Conservation (phyloP, 768 basidiomycete species). For the Russula brevipes region DNA sequence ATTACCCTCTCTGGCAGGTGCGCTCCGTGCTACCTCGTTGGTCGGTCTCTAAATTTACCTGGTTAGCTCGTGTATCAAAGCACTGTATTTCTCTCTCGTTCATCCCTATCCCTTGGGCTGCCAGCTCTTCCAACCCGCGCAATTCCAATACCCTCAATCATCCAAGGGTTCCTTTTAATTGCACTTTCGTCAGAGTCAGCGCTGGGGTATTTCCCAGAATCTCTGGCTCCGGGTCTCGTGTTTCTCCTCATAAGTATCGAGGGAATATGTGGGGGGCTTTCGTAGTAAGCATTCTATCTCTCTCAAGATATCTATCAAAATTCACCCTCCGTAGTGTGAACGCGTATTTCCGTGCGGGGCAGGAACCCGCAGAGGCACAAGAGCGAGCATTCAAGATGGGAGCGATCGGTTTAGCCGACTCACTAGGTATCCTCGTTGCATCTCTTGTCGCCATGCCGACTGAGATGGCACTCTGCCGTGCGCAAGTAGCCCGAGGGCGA, state of each 20-base stretch:
- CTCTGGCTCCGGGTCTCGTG: slow-evolving; percentile 49
- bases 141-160: slow-evolving; percentile 68
- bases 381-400: slow-evolving; percentile 89
- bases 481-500: slow-evolving; percentile 67
- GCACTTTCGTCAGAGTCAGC: slow-evolving; percentile 62
- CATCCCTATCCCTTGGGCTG: slow-evolving; percentile 79
- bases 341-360: slow-evolving; percentile 78
- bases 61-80: slow-evolving; percentile 77
- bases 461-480: slow-evolving; percentile 70
- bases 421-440: slow-evolving; percentile 60
- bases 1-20: slow-evolving; percentile 94
- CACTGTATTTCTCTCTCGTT: slow-evolving; percentile 90
- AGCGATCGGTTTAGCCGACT: slow-evolving; percentile 82
- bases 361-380: slow-evolving; percentile 57
- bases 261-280: slow-evolving; percentile 88
- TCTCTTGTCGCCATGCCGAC: slow-evolving; percentile 65
- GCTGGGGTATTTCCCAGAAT: slow-evolving; percentile 54
- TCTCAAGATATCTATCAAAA: slow-evolving; percentile 2
- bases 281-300: slow-evolving; percentile 60
- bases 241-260: slow-evolving; percentile 80
- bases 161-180: slow-evolving; percentile 65
- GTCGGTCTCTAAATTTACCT: neutral
- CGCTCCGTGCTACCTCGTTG: slow-evolving; percentile 26
- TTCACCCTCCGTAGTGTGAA: slow-evolving; percentile 55
- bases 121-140: slow-evolving; percentile 67